Base-by-base conservation (phyloP, 305 asterid species). In the Fraxinus greggii region DNA sequence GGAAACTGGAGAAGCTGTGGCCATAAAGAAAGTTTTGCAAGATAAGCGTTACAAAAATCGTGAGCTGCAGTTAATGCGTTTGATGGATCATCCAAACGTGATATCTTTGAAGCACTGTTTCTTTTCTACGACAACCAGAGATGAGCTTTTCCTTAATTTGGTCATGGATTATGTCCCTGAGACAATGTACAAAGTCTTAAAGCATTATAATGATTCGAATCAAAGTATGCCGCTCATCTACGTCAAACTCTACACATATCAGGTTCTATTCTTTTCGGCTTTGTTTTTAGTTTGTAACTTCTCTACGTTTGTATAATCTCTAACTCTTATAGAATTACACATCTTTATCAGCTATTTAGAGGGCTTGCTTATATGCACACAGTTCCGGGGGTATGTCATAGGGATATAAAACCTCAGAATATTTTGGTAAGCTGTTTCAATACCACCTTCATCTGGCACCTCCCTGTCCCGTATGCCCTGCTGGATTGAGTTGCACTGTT, bases 321-420 rank as follows among this genome's bases (percentile, higher is more conserved):
- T 7, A 63, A 85, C 59, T 74, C 76, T 36, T 73, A 84, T 51
- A 76, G 56, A 59, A 70, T 77, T 59, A 17, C 26, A 19, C 63
- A 54, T 75, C 6, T 76, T 77, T 82, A 69, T 83, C 97, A 95
- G 98, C 88, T 95, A 87, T 95, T 93, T 87, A 90, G 98, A 80
- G 98, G 98, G 79, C 90, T 95, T 79, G 97, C 95, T 5, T 94
- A 95, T 82, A 93, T 95, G 88, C 99, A 94, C 84, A 72, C 91
- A 72, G 99, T 90, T 86, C 91, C 98, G 32, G 92, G 95, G 78
- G 95, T 95, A 51, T 94, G 93, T 90, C 99, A 95, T 77, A 91
- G 99, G 88, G 99, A 95, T 89, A 89, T 95, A 83, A 93, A 95
- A 83, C 99, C 99, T 80, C 99, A 93, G 85, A 95, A 95, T 87